Evolutionary conservation across 2,329 filamentous ascomycete species (phyloP).

Genomic region (Graphilbum ipis-grandicollis): DNA sequence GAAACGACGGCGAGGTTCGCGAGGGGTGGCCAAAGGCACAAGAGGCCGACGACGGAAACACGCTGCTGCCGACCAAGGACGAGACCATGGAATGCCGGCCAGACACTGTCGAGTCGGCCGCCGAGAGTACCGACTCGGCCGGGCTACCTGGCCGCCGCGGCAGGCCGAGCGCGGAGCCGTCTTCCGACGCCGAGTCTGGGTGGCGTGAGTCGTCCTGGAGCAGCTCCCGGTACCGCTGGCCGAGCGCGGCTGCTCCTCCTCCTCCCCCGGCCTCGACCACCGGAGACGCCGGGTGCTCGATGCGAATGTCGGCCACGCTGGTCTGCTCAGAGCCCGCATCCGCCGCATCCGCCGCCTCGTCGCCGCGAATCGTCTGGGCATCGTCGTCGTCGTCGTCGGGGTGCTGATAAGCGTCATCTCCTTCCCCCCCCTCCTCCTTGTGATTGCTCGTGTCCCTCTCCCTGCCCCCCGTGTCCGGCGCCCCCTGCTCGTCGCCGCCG

Average conservation of each 20-base stretch:
- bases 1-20: conserved; percentile 57
- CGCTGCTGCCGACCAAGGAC: conserved; percentile 43
- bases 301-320: conserved; percentile 15
- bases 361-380: conserved; percentile 23
- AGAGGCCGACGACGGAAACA: conserved; percentile 48
- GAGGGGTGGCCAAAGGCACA: conserved; percentile 31
- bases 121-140: conserved; percentile 50
- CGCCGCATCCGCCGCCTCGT: conserved; percentile 10
- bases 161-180: conserved; percentile 30
- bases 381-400: conserved; percentile 23
- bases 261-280: conserved; percentile 4
- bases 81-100: conserved; percentile 43
- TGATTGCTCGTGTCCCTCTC: not conserved
- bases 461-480: not conserved
- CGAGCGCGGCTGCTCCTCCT: conserved; percentile 14
- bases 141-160: conserved; percentile 47
- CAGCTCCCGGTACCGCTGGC: conserved; percentile 27
- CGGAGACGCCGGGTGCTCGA: conserved; percentile 15
- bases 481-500: conserved; percentile 1
- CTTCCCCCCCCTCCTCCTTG: too few species aligned
- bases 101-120: conserved; percentile 64
- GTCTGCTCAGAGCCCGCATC: too few species aligned
- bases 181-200: conserved; percentile 31
- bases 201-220: conserved; percentile 22
- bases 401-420: too few species aligned